These are phyloP conservation scores for Hebeloma cylindrosporum DNA, from an alignment of 768 basidiomycete species.

Conservation along the genomic window DNA sequence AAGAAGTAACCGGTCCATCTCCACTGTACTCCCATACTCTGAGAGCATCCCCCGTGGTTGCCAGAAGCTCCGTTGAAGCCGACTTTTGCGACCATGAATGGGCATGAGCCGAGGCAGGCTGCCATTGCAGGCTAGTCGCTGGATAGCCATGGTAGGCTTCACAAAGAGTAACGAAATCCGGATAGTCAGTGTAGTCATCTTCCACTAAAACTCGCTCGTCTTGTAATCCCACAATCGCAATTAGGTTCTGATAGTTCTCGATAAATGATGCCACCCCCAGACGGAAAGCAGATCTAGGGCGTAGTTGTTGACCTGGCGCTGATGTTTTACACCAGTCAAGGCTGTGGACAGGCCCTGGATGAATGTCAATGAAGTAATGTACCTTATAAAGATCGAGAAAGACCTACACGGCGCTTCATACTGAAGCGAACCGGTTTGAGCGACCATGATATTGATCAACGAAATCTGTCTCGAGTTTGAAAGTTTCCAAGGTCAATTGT, in stretches of 20 bases:
- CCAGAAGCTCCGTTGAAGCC: constrained; percentile 74
- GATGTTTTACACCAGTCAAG: constrained; percentile 88
- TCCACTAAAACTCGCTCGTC: constrained; percentile 88
- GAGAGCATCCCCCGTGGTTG: constrained; percentile 92
- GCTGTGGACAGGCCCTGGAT: constrained; percentile 79
- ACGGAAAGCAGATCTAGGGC: constrained; percentile 77
- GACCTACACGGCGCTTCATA: constrained; percentile 87
- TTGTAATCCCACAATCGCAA: constrained; percentile 75
- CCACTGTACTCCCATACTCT: constrained; percentile 87
- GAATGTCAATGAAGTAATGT: constrained; percentile 3
- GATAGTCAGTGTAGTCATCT: constrained; percentile 78
- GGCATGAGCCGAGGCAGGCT: constrained; percentile 68
- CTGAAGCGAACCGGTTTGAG: constrained; percentile 70
- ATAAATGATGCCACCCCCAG: constrained; percentile 83
- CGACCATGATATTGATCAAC: constrained; percentile 38
- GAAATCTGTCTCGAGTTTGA: neutral
- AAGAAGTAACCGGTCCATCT: constrained; percentile 57
- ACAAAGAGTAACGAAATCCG: constrained; percentile 85
- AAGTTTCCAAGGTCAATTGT: neutral
- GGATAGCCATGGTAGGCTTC: constrained; percentile 89
- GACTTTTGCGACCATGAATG: constrained; percentile 72
- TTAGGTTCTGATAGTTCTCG: constrained; percentile 81
- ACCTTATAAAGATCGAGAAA: constrained; percentile 5
- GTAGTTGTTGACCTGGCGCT: constrained; percentile 68
- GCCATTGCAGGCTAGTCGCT: constrained; percentile 91